Evolutionary conservation across 495 filamentous ascomycete species (phyloP).

Genomic region (Daldinia childiae): DNA sequence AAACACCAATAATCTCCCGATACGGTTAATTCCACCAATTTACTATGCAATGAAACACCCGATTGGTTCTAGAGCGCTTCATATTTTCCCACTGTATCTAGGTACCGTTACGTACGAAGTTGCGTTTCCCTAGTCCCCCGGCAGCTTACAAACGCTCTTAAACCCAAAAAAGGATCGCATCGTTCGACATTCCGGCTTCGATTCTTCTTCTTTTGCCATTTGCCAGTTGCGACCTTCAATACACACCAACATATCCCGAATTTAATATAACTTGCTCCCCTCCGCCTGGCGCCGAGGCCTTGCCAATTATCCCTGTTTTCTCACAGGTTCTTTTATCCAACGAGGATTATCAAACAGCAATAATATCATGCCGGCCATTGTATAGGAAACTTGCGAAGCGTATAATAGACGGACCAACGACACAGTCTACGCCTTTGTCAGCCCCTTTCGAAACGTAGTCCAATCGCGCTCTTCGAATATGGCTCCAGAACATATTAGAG

Average conservation of each 20-base stretch:
- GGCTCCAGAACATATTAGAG: slow-evolving; percentile 58
- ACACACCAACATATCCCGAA: slow-evolving; percentile 8
- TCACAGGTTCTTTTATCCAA: background rate
- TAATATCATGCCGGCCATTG: slow-evolving; percentile 26
- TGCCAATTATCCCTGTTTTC: slow-evolving; percentile 10
- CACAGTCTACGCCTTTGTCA: slow-evolving; percentile 3
- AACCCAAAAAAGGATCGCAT: slow-evolving; percentile 33
- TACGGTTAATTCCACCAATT: slow-evolving; percentile 3
- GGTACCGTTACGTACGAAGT: background rate
- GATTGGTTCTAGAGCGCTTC: slow-evolving; percentile 28
- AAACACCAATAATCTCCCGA: slow-evolving; percentile 7
- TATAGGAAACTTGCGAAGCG: slow-evolving; percentile 14
- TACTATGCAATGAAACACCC: slow-evolving; percentile 9
- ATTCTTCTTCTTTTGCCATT: slow-evolving; percentile 28
- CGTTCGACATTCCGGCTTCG: slow-evolving; percentile 35
- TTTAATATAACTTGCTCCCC: slow-evolving; percentile 31
- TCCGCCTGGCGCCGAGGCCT: slow-evolving; percentile 35
- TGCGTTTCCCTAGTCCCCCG: slow-evolving; percentile 6
- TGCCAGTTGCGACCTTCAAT: slow-evolving; percentile 7
- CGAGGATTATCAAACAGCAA: slow-evolving; percentile 1
- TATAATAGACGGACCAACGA: slow-evolving; percentile 14
- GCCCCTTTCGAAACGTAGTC: background rate
- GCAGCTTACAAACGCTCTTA: slow-evolving; percentile 37
- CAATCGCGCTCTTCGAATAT: slow-evolving; percentile 47
- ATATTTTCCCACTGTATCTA: slow-evolving; percentile 8